Percentiles rank a stretch among this genome's conserved stretches.
Evolutionary conservation across 768 basidiomycete species (phyloP).

Genomic region (Filobasidium wieringae): DNA sequence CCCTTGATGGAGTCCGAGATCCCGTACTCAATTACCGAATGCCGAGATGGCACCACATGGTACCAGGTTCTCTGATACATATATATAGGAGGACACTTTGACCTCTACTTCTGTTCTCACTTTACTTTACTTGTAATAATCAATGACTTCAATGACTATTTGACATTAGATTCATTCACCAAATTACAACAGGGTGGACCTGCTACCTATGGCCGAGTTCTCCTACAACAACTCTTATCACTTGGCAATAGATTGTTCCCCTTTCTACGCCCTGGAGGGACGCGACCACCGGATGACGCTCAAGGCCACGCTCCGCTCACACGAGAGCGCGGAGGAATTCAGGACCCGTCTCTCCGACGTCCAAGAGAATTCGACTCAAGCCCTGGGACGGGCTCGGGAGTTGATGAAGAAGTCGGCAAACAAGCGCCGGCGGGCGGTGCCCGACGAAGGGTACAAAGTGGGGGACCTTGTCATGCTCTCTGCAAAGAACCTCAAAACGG

Average conservation of each 20-base stretch:
- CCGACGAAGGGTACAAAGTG: constrained; percentile 13
- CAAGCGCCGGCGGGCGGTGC: constrained; percentile 6
- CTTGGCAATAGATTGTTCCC: constrained; percentile 30
- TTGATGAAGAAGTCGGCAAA: constrained; percentile 31
- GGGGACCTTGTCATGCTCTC: constrained; percentile 22
- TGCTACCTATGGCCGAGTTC: constrained; percentile 38
- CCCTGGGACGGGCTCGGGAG: constrained; percentile 1
- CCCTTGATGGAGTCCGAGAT: too few species aligned
- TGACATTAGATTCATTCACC: too few species aligned
- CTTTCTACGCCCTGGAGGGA: constrained; percentile 29
- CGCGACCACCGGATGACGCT: constrained; percentile 18
- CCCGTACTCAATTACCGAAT: too few species aligned
- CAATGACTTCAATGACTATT: too few species aligned
- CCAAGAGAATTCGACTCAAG: constrained; percentile 2
- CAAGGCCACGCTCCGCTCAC: neutral
- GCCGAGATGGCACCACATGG: too few species aligned
- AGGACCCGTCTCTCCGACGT: neutral
- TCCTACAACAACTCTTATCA: constrained; percentile 38
- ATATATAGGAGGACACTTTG: too few species aligned
- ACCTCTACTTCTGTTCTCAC: too few species aligned
- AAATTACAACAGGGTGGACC: too few species aligned
- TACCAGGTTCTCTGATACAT: too few species aligned
- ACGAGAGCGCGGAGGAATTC: neutral
- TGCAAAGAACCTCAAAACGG: constrained; percentile 14
- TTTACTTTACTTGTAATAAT: too few species aligned